Percentiles rank a stretch among this genome's conserved stretches.
Conservation (phyloP, 2,329 filamentous ascomycete species). For the Didymella glomerata region DNA sequence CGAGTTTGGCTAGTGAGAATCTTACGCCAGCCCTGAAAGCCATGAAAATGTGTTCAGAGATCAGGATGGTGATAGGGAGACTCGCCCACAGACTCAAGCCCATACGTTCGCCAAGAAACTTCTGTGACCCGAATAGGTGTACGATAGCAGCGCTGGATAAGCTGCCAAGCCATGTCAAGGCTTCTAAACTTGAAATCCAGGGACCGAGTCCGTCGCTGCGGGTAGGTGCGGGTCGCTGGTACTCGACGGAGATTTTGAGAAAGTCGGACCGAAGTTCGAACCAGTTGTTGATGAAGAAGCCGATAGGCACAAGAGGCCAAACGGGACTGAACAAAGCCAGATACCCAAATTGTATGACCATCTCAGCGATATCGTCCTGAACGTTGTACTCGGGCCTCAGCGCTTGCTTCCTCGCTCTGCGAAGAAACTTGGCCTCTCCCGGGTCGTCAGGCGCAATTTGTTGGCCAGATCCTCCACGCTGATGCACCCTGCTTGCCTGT, state of each 20-base stretch:
- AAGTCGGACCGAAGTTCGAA: conserved; percentile 48
- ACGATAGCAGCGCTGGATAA: conserved; percentile 46
- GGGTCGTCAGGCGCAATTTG: conserved; percentile 33
- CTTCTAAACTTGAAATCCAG: conserved; percentile 45
- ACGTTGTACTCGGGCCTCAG: conserved; percentile 44
- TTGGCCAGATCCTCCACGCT: conserved; percentile 7
- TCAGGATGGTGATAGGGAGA: conserved; percentile 42
- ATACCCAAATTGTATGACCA: conserved; percentile 50
- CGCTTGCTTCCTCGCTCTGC: conserved; percentile 42
- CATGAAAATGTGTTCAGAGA: conserved; percentile 47
- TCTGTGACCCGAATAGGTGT: conserved; percentile 41
- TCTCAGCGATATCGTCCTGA: conserved; percentile 46
- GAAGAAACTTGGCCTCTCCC: conserved; percentile 41
- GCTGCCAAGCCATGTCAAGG: conserved; percentile 46
- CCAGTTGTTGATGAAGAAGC: conserved; percentile 51
- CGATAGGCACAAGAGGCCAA: conserved; percentile 47
- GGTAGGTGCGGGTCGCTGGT: conserved; percentile 39
- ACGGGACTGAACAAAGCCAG: conserved; percentile 47
- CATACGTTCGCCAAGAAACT: conserved; percentile 23
- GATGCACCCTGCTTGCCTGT: conserved; percentile 19
- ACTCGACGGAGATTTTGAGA: conserved; percentile 46
- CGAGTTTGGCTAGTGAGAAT: conserved; percentile 37
- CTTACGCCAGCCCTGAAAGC: conserved; percentile 40
- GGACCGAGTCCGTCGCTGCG: conserved; percentile 47
- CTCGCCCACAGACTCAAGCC: conserved; percentile 39